Evolutionary conservation across 345 rosid genomes (phyloP), one percentile per base, ranked within the genome.

Genomic region (Reutealis trisperma): DNA sequence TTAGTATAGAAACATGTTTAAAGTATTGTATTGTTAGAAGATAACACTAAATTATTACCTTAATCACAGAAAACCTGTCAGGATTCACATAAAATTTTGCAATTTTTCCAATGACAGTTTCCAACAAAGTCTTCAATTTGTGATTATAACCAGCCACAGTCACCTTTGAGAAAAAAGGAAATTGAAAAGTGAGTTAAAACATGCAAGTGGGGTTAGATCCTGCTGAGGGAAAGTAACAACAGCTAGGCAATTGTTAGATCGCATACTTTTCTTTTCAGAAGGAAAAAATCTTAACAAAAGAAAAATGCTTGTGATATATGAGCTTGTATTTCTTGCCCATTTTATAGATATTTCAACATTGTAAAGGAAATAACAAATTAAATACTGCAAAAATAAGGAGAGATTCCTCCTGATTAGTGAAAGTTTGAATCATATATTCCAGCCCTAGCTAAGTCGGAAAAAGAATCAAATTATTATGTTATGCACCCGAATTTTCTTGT

Each of bases 131-230:
- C 85, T 87, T 89, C 84, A 94, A 63, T 73, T 93, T 94, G 90
- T 94, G 90, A 84, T 91, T 93, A 84, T 93, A 94, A 78, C 99
- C 99, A 77, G 84, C 16, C 82, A 95, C 79, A 41, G 88, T 88
- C 78, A 95, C 89, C 98, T 95, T 51, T 60, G 76, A 49, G 61
- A 62, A 49, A 74, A 74, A 73, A 54, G 19, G 21, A 45, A 66
- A 12, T 6, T 19, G n/a, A 15, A 27, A 32, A 77, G 47, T 34
- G 16, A 67, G 71, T 51, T 51, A 67, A 42, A 32, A 32, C 45
- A 64, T 64, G 49, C 13, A 66, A 32, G 60, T 37, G 64, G 8
- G 9, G 65, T 62, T 21, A 44, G n/a, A 73, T 59, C 19, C 19
- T 42, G 10, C 49, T 18, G 12, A 41, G 5, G 12, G 37, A 61